phyloP scores from a whole-genome alignment of 805 yeast genomes.

The Yamadazyma sp. region DNA sequence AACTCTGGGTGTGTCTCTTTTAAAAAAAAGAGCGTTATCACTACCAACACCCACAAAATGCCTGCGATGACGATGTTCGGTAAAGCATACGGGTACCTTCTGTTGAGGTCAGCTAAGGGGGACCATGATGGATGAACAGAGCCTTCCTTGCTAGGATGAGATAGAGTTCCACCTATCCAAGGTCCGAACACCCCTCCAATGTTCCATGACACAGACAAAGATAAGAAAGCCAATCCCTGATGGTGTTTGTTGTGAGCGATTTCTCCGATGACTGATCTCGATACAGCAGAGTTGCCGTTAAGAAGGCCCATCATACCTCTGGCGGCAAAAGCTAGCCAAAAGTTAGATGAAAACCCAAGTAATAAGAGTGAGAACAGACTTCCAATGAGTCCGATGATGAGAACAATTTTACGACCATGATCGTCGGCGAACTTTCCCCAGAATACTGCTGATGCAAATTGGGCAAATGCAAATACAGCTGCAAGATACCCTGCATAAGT shows the following conservation, averaged over 20 bases:
- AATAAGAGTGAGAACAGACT: slow-evolving; percentile 23
- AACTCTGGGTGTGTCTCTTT: slow-evolving; percentile 22
- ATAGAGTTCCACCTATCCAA: slow-evolving; percentile 15
- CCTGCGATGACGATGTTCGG: slow-evolving; percentile 25
- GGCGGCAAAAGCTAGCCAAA: slow-evolving; percentile 29
- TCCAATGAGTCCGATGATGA: slow-evolving; percentile 28
- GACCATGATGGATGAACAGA: slow-evolving; percentile 8
- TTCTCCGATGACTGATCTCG: slow-evolving; percentile 17
- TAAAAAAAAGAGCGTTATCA: slow-evolving; percentile 22
- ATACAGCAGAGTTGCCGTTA: slow-evolving; percentile 17
- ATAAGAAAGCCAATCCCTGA: slow-evolving; percentile 16
- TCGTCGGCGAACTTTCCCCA: slow-evolving; percentile 60
- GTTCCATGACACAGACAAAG: slow-evolving; percentile 18
- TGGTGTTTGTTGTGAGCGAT: slow-evolving; percentile 16
- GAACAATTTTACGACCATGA: slow-evolving; percentile 51
- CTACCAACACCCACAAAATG: slow-evolving; percentile 15
- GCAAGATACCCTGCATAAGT: slow-evolving; percentile 62
- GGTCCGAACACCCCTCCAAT: slow-evolving; percentile 18
- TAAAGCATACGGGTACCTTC: slow-evolving; percentile 22
- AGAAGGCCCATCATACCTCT: slow-evolving; percentile 27
- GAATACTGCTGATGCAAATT: slow-evolving; percentile 53
- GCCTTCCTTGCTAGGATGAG: slow-evolving; percentile 12
- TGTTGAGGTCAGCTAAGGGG: neutral
- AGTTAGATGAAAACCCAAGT: slow-evolving; percentile 31
- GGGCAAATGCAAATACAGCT: slow-evolving; percentile 59